A percentile compares a stretch with the other conserved stretches of the same genome.
These are phyloP conservation scores for Acacia acuminata DNA, from an alignment of 306 rosid species.

Conservation along the genomic window DNA sequence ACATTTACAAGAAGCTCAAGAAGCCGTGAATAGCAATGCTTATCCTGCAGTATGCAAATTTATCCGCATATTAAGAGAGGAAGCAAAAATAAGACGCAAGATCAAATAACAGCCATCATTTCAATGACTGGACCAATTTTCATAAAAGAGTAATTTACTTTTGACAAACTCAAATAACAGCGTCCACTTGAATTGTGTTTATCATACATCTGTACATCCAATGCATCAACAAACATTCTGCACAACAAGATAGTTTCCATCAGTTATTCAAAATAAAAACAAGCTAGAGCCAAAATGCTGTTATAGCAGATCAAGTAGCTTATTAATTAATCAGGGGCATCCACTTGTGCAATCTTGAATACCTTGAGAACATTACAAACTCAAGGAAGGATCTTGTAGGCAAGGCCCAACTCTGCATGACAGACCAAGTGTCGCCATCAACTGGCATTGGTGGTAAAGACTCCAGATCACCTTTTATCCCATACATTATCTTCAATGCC, in stretches of 20 bases:
- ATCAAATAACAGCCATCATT: neutral
- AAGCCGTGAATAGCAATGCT: constrained; percentile 82
- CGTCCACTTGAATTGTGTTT: constrained; percentile 78
- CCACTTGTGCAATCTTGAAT: constrained; percentile 12
- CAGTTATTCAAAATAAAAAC: constrained; percentile 11
- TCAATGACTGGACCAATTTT: neutral
- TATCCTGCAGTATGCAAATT: constrained; percentile 66
- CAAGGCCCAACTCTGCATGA: constrained; percentile 85
- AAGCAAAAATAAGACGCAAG: constrained; percentile 10
- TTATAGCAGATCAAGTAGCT: constrained; percentile 10
- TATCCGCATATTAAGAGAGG: constrained; percentile 1
- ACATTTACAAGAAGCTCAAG: constrained; percentile 84
- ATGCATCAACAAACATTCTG: constrained; percentile 94
- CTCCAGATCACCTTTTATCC: constrained; percentile 51
- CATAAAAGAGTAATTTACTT: constrained; percentile 48
- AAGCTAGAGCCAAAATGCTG: constrained; percentile 1
- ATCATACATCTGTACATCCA: constrained; percentile 76
- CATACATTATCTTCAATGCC: constrained; percentile 83
- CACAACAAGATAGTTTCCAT: constrained; percentile 21
- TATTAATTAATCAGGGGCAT: constrained; percentile 8
- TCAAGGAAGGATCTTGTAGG: constrained; percentile 92
- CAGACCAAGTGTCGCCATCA: constrained; percentile 90
- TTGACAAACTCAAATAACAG: constrained; percentile 79
- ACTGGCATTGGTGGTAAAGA: constrained; percentile 83
- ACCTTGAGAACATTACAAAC: constrained; percentile 98